phyloP scores from a whole-genome alignment of 495 filamentous ascomycete species.

The Podospora bellae-mahoneyi region DNA sequence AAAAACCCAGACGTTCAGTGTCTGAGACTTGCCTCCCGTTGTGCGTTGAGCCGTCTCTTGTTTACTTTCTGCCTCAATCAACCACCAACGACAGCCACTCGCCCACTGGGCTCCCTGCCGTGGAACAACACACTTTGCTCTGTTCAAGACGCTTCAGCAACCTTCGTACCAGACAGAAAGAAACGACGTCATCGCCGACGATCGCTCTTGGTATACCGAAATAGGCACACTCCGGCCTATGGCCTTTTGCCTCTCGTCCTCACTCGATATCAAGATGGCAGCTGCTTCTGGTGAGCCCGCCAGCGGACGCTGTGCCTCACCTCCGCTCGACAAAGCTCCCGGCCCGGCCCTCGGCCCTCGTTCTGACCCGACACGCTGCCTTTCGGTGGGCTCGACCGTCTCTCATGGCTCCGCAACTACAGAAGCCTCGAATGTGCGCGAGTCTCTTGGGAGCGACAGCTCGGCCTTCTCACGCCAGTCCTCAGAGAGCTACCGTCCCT shows the following conservation, averaged over 20 bases:
- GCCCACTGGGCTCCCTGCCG: not conserved
- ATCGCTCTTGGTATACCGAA: not conserved
- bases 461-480: constrained; percentile 53
- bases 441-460: constrained; percentile 47
- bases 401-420: constrained; percentile 52
- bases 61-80: constrained; percentile 1
- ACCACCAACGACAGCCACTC: not conserved
- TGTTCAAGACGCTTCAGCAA: not conserved
- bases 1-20: not conserved
- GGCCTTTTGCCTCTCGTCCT: not conserved
- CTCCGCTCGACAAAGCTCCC: constrained; percentile 64
- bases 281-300: constrained; percentile 34
- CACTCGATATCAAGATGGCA: constrained; percentile 32
- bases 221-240: not conserved
- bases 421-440: constrained; percentile 55
- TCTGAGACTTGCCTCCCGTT: not conserved
- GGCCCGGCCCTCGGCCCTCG: constrained; percentile 61
- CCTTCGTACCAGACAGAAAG: not conserved
- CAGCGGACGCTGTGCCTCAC: constrained; percentile 46
- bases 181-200: not conserved
- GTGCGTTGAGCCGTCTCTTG: not conserved
- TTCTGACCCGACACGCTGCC: constrained; percentile 63
- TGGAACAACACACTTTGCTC: not conserved
- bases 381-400: constrained; percentile 71
- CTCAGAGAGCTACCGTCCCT: constrained; percentile 40